Base-by-base conservation (phyloP, 1,139 yeast species). In the Geotrichum citri-aurantii region DNA sequence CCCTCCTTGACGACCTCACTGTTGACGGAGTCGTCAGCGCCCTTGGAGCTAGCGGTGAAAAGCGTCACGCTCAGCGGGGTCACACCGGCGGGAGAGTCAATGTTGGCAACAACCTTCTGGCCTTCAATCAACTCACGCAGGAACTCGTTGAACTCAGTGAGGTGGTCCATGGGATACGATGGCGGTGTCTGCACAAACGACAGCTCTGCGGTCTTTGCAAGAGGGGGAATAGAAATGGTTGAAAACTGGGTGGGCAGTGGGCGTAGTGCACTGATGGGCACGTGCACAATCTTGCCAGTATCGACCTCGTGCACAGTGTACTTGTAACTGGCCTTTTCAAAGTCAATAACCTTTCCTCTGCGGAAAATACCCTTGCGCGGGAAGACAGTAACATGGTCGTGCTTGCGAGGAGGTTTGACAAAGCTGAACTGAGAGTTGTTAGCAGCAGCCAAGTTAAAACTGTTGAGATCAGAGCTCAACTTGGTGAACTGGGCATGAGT, bases 151-250 rank as follows among this genome's bases (percentile, higher is more conserved):
- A 88, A 86, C 40, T 83, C 87, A 23, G 80, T 76, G 55, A 79
- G 76, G 71, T 85, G 86, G 66, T 84, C 84, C 11, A 79, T 78
- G 26, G 85, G 85, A 62, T 75, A 73, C 7, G 77, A 64, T 7
- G 89, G 88, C 1, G 95, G 93, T 55, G 82, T 74, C 61, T 75
- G 78, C 56, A 88, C 73, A 67, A 80, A 78, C 42, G 85, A 81
- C 63, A 88, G 77, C 52, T 73, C 77, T 23, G 83, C 81, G 17
- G 82, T 75, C 65, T 79, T 82, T 21, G 89, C 87, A 67, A 85
- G 84, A 8, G 83, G 75, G 49, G 88, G 82, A 54, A 73, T 71
- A 1, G 71, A 65, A 2, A 75, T 64, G 33, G 73, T 60, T 6
- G 76, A 73, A 67, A 81, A 85, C 65, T 79, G 79, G 29, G 78